phyloP scores from a whole-genome alignment of 352 stramenopile genomes.

The Aphanomyces astaci region DNA sequence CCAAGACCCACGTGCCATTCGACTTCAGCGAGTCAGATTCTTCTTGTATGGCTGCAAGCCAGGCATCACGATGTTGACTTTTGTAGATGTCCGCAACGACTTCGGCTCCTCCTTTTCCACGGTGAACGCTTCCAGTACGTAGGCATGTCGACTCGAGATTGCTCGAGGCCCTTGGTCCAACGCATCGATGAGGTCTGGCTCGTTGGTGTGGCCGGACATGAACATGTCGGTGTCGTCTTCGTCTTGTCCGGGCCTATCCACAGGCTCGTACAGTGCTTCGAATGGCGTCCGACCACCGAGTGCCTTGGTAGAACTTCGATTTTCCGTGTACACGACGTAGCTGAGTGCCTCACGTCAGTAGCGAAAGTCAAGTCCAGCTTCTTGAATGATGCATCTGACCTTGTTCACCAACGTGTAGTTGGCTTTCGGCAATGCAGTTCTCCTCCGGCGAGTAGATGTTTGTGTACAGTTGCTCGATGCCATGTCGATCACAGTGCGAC shows the following conservation, averaged over 20 bases:
- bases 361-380: background rate
- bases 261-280: constrained; percentile 14
- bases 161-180: background rate
- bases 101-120: background rate
- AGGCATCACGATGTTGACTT: background rate
- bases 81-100: background rate
- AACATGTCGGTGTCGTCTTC: background rate
- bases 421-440: background rate
- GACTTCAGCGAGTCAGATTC: background rate
- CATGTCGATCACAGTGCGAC: background rate
- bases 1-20: background rate
- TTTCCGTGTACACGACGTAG: constrained; percentile 4
- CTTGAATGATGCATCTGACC: background rate
- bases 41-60: background rate
- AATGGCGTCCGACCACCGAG: constrained; percentile 1
- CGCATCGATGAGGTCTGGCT: background rate
- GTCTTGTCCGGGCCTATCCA: background rate
- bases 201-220: background rate
- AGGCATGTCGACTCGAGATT: background rate
- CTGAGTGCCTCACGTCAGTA: background rate
- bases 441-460: constrained; percentile 3
- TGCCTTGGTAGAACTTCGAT: constrained; percentile 6
- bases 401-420: constrained; percentile 6
- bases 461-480: background rate
- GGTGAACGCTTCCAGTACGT: background rate